Base-by-base conservation (phyloP, 106 monocot genomes). In the Dendrobium chrysotoxum region DNA sequence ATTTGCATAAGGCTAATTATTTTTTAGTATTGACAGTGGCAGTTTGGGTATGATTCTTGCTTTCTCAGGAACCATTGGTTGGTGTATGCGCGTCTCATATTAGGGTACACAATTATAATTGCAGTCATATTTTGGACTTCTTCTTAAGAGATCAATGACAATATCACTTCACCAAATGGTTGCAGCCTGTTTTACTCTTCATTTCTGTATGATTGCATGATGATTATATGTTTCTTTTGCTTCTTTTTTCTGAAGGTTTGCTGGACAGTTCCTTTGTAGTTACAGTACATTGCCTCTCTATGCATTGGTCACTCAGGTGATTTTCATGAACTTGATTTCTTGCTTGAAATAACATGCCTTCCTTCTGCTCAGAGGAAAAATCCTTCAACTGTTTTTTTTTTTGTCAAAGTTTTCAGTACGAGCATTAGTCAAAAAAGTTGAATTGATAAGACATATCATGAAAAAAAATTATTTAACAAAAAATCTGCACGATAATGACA, bases 261-360 rank as follows among this genome's bases (percentile, higher is more conserved):
- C 83, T 16, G 95, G 95, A 2, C 98, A 95, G 79, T 95, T 98
- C 45, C 89, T 98, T 45, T 95, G 95, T 81, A 98, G 98, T 86
- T 98, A 98, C 75, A 98, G 98, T 68, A 98, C 98, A 23, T 78
- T 98, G 85, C 95, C 98, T 6, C 85, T 95, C 45, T 95, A 98
- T 90, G 98, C 92, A 25, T 76, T 98, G 71, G 98, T 93, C 71
- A 98, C 98, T 16, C 95, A 98, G 97, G 96, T 97, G 86, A 25
- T 42, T 42, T 79, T 41, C n/a, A 44, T 39, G 55, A 21, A 28
- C 28, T 35, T 35, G 35, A 35, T 35, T 35, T 35, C 35, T 35
- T 2, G 35, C 35, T 35, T 35, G 35, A 35, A 35, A 35, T 35
- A 35, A 35, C n/a, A n/a, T n/a, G n/a, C n/a, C n/a, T n/a, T n/a